A percentile compares a stretch with the other conserved stretches of the same genome.
Evolutionary conservation across 75 land plant species (phyloP).

Genomic region (Pinus taeda): DNA sequence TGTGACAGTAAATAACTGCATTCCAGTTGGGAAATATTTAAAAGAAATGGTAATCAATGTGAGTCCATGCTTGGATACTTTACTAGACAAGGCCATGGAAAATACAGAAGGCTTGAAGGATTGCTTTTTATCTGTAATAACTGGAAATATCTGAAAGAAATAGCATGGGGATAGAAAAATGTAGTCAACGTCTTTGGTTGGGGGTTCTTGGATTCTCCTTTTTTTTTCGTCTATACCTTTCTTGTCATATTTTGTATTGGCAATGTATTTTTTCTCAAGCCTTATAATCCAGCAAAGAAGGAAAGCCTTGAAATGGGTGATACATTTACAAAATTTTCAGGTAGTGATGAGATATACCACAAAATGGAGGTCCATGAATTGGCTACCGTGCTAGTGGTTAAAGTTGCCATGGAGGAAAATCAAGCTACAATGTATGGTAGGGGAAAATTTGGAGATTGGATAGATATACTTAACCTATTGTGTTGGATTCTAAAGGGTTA

Average conservation of each 20-base stretch:
- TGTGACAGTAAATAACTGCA: conserved; percentile 63
- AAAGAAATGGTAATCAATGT: conserved; percentile 37
- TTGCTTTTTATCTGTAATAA: conserved; percentile 24
- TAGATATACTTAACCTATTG: conserved; percentile 37
- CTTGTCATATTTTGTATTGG: conserved; percentile 55
- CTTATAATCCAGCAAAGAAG: conserved; percentile 59
- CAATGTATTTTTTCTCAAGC: conserved; percentile 66
- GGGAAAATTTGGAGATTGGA: conserved; percentile 17
- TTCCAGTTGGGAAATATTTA: conserved; percentile 39
- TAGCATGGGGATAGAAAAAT: not conserved
- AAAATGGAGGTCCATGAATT: not conserved
- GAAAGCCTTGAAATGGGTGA: conserved; percentile 47
- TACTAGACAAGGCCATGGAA: conserved; percentile 25
- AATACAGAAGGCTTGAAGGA: conserved; percentile 15
- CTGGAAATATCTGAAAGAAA: conserved; percentile 4
- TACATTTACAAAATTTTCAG: conserved; percentile 17
- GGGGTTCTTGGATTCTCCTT: conserved; percentile 25
- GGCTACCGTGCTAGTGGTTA: not conserved
- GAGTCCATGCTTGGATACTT: conserved; percentile 26
- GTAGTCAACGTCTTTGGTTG: not conserved
- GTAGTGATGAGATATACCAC: too few relatives aligned
- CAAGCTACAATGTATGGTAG: not conserved
- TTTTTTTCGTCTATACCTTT: conserved; percentile 64
- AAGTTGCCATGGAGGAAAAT: conserved; percentile 2
- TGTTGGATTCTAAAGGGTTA: conserved; percentile 35